A percentile compares a stretch with the other conserved stretches of the same genome.
Conservation (phyloP, 495 filamentous ascomycete species). For the Neurospora terricola region DNA sequence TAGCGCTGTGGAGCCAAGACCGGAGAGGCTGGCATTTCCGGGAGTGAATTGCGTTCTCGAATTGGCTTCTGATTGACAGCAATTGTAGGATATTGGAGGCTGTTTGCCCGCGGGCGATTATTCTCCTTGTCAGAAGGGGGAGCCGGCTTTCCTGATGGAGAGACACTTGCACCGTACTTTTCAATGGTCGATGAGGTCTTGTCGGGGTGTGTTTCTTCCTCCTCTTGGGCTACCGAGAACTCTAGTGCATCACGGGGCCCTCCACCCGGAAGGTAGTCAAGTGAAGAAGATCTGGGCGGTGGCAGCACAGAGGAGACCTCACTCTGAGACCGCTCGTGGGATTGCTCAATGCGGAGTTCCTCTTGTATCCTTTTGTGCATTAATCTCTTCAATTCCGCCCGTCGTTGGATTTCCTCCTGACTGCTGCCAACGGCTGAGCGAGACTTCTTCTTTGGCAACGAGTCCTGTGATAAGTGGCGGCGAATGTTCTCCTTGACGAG, state of each 20-base stretch:
- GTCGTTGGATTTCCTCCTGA: slow-evolving; percentile 38
- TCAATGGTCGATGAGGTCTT: background rate
- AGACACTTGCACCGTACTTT: background rate
- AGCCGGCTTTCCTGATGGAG: background rate
- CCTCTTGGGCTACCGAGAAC: slow-evolving; percentile 20
- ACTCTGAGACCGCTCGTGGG: slow-evolving; percentile 8
- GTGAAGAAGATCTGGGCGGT: slow-evolving; percentile 1
- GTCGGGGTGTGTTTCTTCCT: background rate
- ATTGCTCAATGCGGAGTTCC: slow-evolving; percentile 35
- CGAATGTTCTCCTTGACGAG: slow-evolving; percentile 31
- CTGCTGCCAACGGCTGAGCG: slow-evolving; percentile 32
- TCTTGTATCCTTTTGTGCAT: slow-evolving; percentile 43
- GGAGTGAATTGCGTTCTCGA: slow-evolving; percentile 13
- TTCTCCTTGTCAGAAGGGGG: slow-evolving; percentile 7
- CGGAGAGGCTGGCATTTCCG: slow-evolving; percentile 20
- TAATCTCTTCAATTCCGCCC: slow-evolving; percentile 40
- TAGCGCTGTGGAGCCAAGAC: slow-evolving; percentile 20
- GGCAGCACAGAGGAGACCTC: slow-evolving; percentile 1
- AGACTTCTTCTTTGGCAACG: slow-evolving; percentile 25
- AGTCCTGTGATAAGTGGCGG: slow-evolving; percentile 37
- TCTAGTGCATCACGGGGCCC: slow-evolving; percentile 33
- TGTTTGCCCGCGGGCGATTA: slow-evolving; percentile 13
- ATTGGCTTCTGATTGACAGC: slow-evolving; percentile 1
- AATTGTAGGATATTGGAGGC: slow-evolving; percentile 6
- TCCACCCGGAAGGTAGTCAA: slow-evolving; percentile 18